Conservation (phyloP, 176 grass and related monocot species). For the Rhynchospora breviuscula region DNA sequence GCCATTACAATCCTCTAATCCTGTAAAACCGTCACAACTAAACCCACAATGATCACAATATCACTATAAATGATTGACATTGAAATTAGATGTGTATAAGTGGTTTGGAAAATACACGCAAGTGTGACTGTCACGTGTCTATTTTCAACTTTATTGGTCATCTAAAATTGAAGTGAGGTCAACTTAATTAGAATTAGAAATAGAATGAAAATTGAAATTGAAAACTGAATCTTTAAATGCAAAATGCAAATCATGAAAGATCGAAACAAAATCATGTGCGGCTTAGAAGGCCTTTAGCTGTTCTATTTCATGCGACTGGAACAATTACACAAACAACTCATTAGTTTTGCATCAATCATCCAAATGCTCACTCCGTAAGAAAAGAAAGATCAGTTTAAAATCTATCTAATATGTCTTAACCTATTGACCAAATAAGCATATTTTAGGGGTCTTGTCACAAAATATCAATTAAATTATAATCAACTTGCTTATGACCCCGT, state of each 20-base stretch:
- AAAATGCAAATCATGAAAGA: background rate
- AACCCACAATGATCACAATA: no score
- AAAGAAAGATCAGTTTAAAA: background rate
- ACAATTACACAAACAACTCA: background rate
- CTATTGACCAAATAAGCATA: background rate
- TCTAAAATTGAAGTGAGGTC: no score
- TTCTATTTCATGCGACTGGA: background rate
- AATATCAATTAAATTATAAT: background rate
- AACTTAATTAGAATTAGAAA: no score
- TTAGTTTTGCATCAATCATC: background rate
- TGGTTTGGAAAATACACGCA: no score
- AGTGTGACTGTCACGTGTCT: no score
- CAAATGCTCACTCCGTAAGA: background rate
- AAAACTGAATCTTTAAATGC: background rate
- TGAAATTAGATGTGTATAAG: no score
- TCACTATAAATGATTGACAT: no score
- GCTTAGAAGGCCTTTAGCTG: background rate
- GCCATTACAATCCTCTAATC: no score
- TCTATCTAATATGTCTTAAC: background rate
- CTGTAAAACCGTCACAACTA: no score
- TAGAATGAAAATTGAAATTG: no score
- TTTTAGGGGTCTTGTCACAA: background rate
- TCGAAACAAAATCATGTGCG: background rate
- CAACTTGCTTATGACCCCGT: background rate
- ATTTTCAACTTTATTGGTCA: no score